Percentiles rank a stretch among this genome's conserved stretches.
These are phyloP conservation scores for Neurospora sp. DNA, from an alignment of 495 filamentous ascomycete species.

Conservation along the genomic window DNA sequence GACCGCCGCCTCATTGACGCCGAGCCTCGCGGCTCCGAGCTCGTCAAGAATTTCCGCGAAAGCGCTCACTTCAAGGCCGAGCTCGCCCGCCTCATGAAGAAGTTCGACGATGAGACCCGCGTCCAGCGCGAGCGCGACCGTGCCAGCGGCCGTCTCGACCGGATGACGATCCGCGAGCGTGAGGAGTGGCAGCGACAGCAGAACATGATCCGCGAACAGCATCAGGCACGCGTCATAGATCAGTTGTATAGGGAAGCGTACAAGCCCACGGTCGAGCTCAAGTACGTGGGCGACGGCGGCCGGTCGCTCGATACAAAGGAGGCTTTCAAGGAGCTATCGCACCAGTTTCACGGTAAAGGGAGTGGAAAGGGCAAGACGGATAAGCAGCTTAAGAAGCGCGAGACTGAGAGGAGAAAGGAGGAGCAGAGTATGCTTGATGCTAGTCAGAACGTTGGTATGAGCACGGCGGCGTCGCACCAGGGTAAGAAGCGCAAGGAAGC, in stretches of 20 bases:
- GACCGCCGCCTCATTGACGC: slow-evolving; percentile 68
- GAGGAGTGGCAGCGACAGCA: slow-evolving; percentile 80
- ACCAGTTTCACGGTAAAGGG: slow-evolving; percentile 97
- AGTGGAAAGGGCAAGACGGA: slow-evolving; percentile 97
- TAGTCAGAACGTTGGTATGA: slow-evolving; percentile 74
- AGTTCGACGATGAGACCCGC: slow-evolving; percentile 69
- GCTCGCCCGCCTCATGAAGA: slow-evolving; percentile 60
- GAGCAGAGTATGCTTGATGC: slow-evolving; percentile 72
- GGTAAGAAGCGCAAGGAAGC: slow-evolving; percentile 81
- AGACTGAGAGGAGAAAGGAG: slow-evolving; percentile 81
- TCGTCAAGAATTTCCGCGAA: slow-evolving; percentile 61
- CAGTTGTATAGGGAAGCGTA: slow-evolving; percentile 77
- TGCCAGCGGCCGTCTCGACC: slow-evolving; percentile 66
- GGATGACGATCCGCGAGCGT: slow-evolving; percentile 81
- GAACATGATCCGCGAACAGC: slow-evolving; percentile 77
- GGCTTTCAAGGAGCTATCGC: slow-evolving; percentile 79
- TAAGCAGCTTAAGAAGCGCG: slow-evolving; percentile 93
- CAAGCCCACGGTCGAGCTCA: slow-evolving; percentile 79
- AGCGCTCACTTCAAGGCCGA: slow-evolving; percentile 74
- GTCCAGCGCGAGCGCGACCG: slow-evolving; percentile 81
- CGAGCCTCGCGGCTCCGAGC: slow-evolving; percentile 46
- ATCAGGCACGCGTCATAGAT: slow-evolving; percentile 59
- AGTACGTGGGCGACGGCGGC: slow-evolving; percentile 82
- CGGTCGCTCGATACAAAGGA: slow-evolving; percentile 84
- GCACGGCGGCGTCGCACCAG: slow-evolving; percentile 61